These are phyloP conservation scores for Podospora pseudocomata DNA, from an alignment of 495 filamentous ascomycete species.

Conservation along the genomic window DNA sequence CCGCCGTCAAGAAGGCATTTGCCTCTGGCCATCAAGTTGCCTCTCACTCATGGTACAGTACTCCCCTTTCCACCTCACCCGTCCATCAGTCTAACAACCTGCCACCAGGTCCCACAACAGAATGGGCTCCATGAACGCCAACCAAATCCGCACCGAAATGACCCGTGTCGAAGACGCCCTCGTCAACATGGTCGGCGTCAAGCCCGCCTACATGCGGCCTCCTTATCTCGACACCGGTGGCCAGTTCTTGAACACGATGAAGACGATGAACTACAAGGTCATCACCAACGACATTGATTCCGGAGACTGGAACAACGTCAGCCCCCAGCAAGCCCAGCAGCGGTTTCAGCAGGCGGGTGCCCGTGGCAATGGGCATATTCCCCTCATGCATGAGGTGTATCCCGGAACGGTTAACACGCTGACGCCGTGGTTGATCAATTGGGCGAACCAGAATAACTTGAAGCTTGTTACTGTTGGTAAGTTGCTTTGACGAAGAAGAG, in stretches of 20 bases:
- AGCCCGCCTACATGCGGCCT: slow-evolving; percentile 53
- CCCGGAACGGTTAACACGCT: slow-evolving; percentile 44
- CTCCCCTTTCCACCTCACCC: neutral
- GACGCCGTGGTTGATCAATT: slow-evolving; percentile 51
- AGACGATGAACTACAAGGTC: slow-evolving; percentile 49
- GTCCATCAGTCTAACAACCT: slow-evolving; percentile 27
- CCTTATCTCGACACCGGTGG: slow-evolving; percentile 51
- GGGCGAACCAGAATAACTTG: slow-evolving; percentile 50
- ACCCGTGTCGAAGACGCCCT: slow-evolving; percentile 47
- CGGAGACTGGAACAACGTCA: slow-evolving; percentile 52
- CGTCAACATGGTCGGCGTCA: slow-evolving; percentile 51
- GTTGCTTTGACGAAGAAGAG: slow-evolving; percentile 12
- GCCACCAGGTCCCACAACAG: slow-evolving; percentile 30
- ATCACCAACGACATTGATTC: slow-evolving; percentile 54
- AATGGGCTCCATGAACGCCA: slow-evolving; percentile 41
- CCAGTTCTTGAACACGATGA: slow-evolving; percentile 41
- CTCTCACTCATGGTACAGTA: slow-evolving; percentile 45
- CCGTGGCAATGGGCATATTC: slow-evolving; percentile 49
- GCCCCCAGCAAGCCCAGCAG: slow-evolving; percentile 41
- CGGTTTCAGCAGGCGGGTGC: slow-evolving; percentile 45
- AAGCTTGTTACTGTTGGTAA: slow-evolving; percentile 51
- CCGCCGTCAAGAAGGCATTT: slow-evolving; percentile 48
- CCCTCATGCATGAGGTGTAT: slow-evolving; percentile 56
- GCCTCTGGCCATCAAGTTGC: slow-evolving; percentile 50
- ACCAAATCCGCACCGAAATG: slow-evolving; percentile 47